A percentile compares a stretch with the other conserved stretches of the same genome.
Conservation (phyloP, 108 stramenopile genomes). For the Cyclostephanos tholiformis region DNA sequence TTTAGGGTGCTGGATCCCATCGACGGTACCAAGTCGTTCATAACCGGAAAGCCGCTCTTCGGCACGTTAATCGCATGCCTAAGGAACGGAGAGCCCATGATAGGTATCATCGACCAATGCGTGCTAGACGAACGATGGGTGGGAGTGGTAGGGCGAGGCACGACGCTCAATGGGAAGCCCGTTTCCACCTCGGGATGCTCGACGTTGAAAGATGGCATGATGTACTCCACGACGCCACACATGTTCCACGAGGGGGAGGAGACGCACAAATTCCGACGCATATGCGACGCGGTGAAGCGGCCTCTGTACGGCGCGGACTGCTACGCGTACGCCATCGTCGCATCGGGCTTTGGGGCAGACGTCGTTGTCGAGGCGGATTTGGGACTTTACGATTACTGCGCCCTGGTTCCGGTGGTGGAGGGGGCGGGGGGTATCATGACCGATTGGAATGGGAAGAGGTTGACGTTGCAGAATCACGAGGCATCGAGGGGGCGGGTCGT, state of each 20-base stretch:
- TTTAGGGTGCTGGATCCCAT: slow-evolving; percentile 59
- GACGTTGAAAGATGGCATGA: slow-evolving; percentile 39
- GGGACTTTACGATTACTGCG: slow-evolving; percentile 63
- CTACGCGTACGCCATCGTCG: slow-evolving; percentile 61
- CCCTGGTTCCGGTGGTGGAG: slow-evolving; percentile 57
- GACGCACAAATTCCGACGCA: slow-evolving; percentile 33
- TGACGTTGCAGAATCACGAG: slow-evolving; percentile 51
- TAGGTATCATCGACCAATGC: slow-evolving; percentile 65
- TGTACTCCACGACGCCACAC: slow-evolving; percentile 59
- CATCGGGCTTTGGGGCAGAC: slow-evolving; percentile 60
- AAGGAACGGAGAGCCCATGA: slow-evolving; percentile 45
- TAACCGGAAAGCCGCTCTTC: slow-evolving; percentile 65
- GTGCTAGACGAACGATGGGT: slow-evolving; percentile 62
- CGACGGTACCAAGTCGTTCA: slow-evolving; percentile 63
- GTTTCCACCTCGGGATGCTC: slow-evolving; percentile 33
- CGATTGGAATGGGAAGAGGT: slow-evolving; percentile 53
- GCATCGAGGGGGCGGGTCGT: slow-evolving; percentile 53
- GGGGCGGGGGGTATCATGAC: slow-evolving; percentile 60
- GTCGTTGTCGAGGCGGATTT: slow-evolving; percentile 61
- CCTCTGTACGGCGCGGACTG: slow-evolving; percentile 61
- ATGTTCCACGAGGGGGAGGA: slow-evolving; percentile 61
- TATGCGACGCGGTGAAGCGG: slow-evolving; percentile 30
- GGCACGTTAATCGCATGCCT: slow-evolving; percentile 59
- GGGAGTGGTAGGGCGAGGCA: slow-evolving; percentile 39
- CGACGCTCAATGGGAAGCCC: slow-evolving; percentile 52